Evolutionary conservation across 2,329 filamentous ascomycete species (phyloP).

Genomic region (Ploettnerulaceae sp.): DNA sequence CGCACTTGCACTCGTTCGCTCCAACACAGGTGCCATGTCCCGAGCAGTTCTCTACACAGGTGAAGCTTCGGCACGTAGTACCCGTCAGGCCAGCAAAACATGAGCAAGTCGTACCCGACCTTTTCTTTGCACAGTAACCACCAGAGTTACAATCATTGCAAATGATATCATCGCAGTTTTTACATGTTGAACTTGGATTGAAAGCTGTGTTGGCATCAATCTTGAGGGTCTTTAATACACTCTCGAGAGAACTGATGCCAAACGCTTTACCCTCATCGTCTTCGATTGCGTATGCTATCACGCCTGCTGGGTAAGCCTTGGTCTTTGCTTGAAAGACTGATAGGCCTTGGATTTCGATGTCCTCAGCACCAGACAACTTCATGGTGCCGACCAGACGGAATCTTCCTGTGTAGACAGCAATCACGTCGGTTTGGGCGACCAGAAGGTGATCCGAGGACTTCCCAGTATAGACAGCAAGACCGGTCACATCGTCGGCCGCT

Average conservation of each 20-base stretch:
- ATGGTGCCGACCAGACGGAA: conserved; percentile 4
- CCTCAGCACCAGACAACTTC: neutral
- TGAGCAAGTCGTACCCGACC: conserved; percentile 3
- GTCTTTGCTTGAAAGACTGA: conserved; percentile 1
- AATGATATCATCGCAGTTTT: neutral
- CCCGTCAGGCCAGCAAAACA: conserved; percentile 2
- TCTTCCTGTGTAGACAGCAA: conserved; percentile 2
- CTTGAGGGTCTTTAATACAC: neutral
- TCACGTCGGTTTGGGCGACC: conserved; percentile 1
- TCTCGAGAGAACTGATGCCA: neutral
- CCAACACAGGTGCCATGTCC: neutral
- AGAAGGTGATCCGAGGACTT: conserved; percentile 2
- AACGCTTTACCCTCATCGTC: neutral
- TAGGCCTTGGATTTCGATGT: conserved; percentile 3
- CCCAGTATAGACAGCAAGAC: neutral
- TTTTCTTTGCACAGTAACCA: neutral
- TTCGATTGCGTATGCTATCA: neutral
- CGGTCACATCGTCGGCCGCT: conserved; percentile 4
- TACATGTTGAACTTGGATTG: neutral
- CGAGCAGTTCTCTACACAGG: neutral
- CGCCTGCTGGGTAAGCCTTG: neutral
- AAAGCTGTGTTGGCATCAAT: neutral
- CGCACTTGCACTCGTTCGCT: conserved; percentile 1
- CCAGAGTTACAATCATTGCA: neutral
- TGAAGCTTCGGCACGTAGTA: neutral